These are phyloP conservation scores for Kluyveromyces sp. DNA, from an alignment of 1,139 yeast genomes.

Conservation along the genomic window DNA sequence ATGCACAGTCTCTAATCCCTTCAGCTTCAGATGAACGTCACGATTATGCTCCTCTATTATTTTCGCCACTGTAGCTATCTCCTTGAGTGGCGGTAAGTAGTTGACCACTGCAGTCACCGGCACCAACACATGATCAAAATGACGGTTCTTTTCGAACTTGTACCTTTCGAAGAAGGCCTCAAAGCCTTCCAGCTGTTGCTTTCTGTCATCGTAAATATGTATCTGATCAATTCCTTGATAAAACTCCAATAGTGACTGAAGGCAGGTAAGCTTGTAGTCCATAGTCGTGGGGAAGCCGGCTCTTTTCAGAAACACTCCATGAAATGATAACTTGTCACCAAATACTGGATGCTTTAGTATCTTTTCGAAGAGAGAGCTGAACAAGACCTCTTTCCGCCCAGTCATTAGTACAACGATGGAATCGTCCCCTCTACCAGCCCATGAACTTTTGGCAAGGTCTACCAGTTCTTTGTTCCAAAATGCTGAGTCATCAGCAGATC, in stretches of 20 bases:
- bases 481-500: constrained; percentile 15
- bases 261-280: constrained; percentile 34
- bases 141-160: constrained; percentile 22
- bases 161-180: constrained; percentile 29
- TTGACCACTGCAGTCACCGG: constrained; percentile 28
- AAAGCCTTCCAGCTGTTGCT: constrained; percentile 34
- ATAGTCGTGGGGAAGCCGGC: constrained; percentile 30
- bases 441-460: constrained; percentile 32
- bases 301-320: constrained; percentile 36
- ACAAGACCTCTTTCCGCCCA: constrained; percentile 34
- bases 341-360: constrained; percentile 22
- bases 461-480: constrained; percentile 41
- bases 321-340: constrained; percentile 30
- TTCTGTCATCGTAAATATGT: constrained; percentile 39
- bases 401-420: constrained; percentile 38
- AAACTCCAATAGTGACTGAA: constrained; percentile 32
- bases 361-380: constrained; percentile 26
- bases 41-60: constrained; percentile 31
- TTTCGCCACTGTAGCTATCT: constrained; percentile 27
- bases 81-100: constrained; percentile 31
- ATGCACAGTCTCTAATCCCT: constrained; percentile 3
- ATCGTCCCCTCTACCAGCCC: constrained; percentile 22
- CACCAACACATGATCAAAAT: constrained; percentile 24
- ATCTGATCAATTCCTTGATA: constrained; percentile 31
- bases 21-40: constrained; percentile 13